These are phyloP conservation scores for Lentinus tigrinus DNA, from an alignment of 768 basidiomycete species.

Conservation along the genomic window DNA sequence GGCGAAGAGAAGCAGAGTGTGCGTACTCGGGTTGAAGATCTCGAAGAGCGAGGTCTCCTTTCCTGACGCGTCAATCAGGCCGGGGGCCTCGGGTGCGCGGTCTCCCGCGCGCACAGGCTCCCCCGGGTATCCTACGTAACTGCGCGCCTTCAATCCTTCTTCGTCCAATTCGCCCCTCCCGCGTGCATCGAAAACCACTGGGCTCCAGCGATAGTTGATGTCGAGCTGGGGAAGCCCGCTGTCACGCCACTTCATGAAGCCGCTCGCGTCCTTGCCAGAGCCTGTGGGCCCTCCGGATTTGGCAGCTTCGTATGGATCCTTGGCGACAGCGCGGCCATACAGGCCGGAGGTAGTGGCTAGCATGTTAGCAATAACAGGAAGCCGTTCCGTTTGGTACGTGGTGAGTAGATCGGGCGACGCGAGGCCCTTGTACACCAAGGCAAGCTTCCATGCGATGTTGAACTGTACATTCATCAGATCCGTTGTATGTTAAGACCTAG, in stretches of 20 bases:
- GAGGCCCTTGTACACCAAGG: conserved; percentile 27
- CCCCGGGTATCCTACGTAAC: conserved; percentile 17
- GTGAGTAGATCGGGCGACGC: conserved; percentile 26
- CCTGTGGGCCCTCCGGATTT: background rate
- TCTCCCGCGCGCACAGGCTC: conserved; percentile 40
- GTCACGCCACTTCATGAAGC: conserved; percentile 24
- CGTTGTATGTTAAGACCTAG: too few species aligned
- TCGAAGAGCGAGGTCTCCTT: conserved; percentile 26
- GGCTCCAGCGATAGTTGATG: conserved; percentile 53
- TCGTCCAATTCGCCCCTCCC: conserved; percentile 19
- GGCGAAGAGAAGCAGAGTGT: conserved; percentile 34
- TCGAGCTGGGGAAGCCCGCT: conserved; percentile 41
- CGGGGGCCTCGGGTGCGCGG: conserved; percentile 45
- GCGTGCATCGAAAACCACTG: conserved; percentile 42
- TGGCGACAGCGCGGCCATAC: too few species aligned
- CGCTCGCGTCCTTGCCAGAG: background rate
- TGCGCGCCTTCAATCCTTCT: conserved; percentile 15
- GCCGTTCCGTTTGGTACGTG: conserved; percentile 30
- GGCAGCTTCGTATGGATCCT: background rate
- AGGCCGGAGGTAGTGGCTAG: conserved; percentile 24
- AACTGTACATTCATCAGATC: conserved; percentile 12
- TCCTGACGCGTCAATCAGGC: conserved; percentile 16
- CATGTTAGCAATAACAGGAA: conserved; percentile 30
- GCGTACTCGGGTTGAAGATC: conserved; percentile 25
- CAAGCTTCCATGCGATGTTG: conserved; percentile 33